Percentiles rank a stretch among this genome's conserved stretches.
Evolutionary conservation across 2,329 filamentous ascomycete genomes (phyloP).

Genomic region (Penicillium sp.): DNA sequence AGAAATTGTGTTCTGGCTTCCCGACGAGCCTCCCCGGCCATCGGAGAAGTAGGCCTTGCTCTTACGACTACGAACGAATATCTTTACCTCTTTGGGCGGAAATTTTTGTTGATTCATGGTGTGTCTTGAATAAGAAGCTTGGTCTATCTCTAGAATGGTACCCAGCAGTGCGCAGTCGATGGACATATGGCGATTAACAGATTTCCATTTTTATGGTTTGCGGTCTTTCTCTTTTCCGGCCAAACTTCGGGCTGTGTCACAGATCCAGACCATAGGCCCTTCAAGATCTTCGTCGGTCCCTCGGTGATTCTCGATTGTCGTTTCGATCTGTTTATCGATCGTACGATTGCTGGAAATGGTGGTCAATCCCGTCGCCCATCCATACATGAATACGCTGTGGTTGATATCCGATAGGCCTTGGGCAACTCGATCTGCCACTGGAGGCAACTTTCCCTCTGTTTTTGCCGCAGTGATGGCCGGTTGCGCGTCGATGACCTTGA

Average conservation of each 20-base stretch:
- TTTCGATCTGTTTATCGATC: slow-evolving; percentile 67
- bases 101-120: not conserved
- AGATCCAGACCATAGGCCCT: slow-evolving; percentile 66
- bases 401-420: slow-evolving; percentile 63
- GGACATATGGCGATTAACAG: not conserved
- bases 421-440: slow-evolving; percentile 46
- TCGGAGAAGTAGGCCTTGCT: slow-evolving; percentile 34
- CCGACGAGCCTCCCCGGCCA: slow-evolving; percentile 56
- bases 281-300: slow-evolving; percentile 51
- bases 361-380: slow-evolving; percentile 65
- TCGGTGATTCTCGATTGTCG: slow-evolving; percentile 56
- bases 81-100: not conserved
- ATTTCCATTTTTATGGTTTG: slow-evolving; percentile 26
- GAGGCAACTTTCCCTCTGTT: slow-evolving; percentile 47
- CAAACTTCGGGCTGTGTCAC: slow-evolving; percentile 65
- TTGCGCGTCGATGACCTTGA: slow-evolving; percentile 57
- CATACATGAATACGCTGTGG: slow-evolving; percentile 69
- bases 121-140: not conserved
- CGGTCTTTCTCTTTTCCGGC: slow-evolving; percentile 65
- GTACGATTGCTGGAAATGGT: slow-evolving; percentile 72
- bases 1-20: slow-evolving; percentile 77
- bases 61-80: not conserved
- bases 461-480: slow-evolving; percentile 39
- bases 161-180: not conserved
- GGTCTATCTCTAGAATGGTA: not conserved